These are phyloP conservation scores for Tuber magnatum DNA, from an alignment of 495 filamentous ascomycete genomes.

Conservation along the genomic window DNA sequence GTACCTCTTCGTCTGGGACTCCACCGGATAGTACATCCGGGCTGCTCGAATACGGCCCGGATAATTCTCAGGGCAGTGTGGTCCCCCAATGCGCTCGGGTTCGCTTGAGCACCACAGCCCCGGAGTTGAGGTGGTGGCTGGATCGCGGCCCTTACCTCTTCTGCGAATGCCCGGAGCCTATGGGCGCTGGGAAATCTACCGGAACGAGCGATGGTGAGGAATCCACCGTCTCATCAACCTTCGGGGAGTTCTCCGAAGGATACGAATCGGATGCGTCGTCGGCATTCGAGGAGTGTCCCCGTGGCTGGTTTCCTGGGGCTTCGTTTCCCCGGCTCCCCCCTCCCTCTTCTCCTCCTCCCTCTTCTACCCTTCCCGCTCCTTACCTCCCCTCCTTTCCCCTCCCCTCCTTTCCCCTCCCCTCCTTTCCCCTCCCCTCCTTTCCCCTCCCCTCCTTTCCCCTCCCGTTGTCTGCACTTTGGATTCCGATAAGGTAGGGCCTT, in stretches of 20 bases:
- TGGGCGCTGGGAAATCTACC: background rate
- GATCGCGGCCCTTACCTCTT: background rate
- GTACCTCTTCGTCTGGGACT: background rate
- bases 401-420: slow-evolving; percentile 6
- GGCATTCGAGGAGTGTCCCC: too few species aligned
- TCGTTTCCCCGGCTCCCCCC: too few species aligned
- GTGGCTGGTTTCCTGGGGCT: too few species aligned
- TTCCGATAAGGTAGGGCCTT: slow-evolving; percentile 60
- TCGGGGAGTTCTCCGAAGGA: too few species aligned
- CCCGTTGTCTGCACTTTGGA: slow-evolving; percentile 85
- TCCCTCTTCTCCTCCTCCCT: too few species aligned
- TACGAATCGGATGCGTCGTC: too few species aligned
- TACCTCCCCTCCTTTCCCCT: background rate
- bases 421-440: background rate
- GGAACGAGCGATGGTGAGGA: background rate
- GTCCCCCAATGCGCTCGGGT: background rate
- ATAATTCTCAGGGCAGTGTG: background rate
- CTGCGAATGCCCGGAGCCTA: background rate
- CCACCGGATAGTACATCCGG: background rate
- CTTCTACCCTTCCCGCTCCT: too few species aligned
- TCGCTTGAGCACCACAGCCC: background rate
- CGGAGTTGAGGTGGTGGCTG: background rate
- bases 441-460: background rate
- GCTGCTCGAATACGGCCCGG: background rate
- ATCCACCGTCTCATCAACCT: background rate